Evolutionary conservation across 1,284 basidiomycete genomes (phyloP).

Genomic region (Phenoliferia sp.): DNA sequence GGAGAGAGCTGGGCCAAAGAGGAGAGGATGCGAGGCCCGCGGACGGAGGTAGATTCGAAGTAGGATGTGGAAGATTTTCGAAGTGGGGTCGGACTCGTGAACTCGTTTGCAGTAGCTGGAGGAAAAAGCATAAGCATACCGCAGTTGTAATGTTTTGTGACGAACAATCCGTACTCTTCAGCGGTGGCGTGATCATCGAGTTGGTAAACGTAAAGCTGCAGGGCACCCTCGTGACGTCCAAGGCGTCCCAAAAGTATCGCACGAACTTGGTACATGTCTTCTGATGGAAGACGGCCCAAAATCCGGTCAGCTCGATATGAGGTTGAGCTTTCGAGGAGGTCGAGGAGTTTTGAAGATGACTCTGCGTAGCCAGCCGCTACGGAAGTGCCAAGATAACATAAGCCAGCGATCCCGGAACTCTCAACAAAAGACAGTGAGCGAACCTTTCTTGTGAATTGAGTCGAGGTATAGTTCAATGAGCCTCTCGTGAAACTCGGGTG

Average conservation of each 20-base stretch:
- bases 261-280: slow-evolving; percentile 71
- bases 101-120: slow-evolving; percentile 78
- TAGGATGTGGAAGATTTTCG: slow-evolving; percentile 70
- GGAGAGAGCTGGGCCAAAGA: slow-evolving; percentile 72
- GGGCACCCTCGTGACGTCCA: slow-evolving; percentile 84
- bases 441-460: slow-evolving; percentile 52
- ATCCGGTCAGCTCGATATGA: slow-evolving; percentile 74
- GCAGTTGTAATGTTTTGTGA: background rate
- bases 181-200: slow-evolving; percentile 76
- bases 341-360: slow-evolving; percentile 64
- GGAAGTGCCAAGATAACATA: too few species aligned
- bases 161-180: slow-evolving; percentile 62
- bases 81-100: slow-evolving; percentile 54
- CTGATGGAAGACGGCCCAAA: slow-evolving; percentile 64
- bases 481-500: slow-evolving; percentile 73
- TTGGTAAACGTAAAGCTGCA: slow-evolving; percentile 86
- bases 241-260: slow-evolving; percentile 85
- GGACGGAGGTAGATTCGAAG: slow-evolving; percentile 83
- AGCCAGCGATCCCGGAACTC: too few species aligned
- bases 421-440: slow-evolving; percentile 13
- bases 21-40: slow-evolving; percentile 42
- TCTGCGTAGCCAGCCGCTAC: slow-evolving; percentile 37
- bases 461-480: slow-evolving; percentile 77
- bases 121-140: background rate
- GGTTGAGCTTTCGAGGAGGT: slow-evolving; percentile 67